phyloP scores from a whole-genome alignment of 192 early-diverging fungal genomes.

The Irineochytrium annulatum region DNA sequence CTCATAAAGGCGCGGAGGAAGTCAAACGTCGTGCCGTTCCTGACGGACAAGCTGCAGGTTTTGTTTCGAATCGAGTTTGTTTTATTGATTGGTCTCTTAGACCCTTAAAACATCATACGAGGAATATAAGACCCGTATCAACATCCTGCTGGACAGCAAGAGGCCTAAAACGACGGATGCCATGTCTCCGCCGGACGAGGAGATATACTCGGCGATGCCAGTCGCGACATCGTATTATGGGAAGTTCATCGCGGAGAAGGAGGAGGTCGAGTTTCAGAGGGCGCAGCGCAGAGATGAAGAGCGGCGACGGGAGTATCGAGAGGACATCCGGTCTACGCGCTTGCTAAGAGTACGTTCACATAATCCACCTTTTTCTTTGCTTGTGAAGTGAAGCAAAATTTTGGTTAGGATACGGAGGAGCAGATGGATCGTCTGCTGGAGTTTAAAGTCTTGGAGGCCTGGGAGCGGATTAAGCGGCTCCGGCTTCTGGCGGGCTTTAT shows the following conservation, averaged over 20 bases:
- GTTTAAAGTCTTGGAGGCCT: constrained; percentile 42
- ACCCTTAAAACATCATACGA: constrained; percentile 17
- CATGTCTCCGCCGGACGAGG: constrained; percentile 3
- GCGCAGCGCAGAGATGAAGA: background rate
- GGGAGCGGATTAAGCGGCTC: constrained; percentile 40
- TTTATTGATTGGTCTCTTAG: too few relatives aligned
- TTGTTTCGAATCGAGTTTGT: too few relatives aligned
- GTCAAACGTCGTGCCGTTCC: constrained; percentile 26
- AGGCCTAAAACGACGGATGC: background rate
- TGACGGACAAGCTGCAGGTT: constrained; percentile 35
- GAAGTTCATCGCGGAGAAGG: background rate
- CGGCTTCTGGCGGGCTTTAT: constrained; percentile 24
- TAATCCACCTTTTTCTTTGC: background rate
- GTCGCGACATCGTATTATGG: constrained; percentile 10
- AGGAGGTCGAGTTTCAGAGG: constrained; percentile 6
- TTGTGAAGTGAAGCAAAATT: background rate
- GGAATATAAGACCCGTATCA: constrained; percentile 14
- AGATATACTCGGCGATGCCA: constrained; percentile 32
- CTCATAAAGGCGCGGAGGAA: constrained; percentile 26
- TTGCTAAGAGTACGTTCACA: constrained; percentile 35
- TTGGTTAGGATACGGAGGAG: constrained; percentile 42
- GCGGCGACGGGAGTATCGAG: constrained; percentile 15
- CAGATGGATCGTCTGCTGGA: constrained; percentile 43
- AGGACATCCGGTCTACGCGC: constrained; percentile 34
- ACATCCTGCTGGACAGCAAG: background rate